phyloP scores from a whole-genome alignment of 2,329 filamentous ascomycete species.

The Biscogniauxia marginata region DNA sequence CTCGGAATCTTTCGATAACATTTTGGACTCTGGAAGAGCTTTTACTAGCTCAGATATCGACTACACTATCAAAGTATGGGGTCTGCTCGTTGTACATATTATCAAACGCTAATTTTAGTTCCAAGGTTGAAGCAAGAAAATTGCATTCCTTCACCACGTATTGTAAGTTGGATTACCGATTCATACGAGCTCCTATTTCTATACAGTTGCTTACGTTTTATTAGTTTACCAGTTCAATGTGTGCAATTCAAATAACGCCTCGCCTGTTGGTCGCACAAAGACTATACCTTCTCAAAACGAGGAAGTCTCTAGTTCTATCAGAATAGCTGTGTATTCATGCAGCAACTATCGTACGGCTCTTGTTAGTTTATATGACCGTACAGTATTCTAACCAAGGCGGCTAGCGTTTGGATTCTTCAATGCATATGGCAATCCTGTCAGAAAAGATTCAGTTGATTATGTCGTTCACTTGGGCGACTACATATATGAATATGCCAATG shows the following conservation, averaged over 20 bases:
- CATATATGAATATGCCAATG: constrained; percentile 39
- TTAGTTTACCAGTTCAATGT: constrained; percentile 66
- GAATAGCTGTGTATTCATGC: constrained; percentile 70
- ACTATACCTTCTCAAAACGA: constrained; percentile 60
- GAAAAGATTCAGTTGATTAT: constrained; percentile 60
- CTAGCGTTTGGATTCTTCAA: constrained; percentile 58
- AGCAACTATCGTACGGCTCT: constrained; percentile 57
- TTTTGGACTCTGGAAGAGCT: constrained; percentile 56
- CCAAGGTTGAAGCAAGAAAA: constrained; percentile 61
- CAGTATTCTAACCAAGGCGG: constrained; percentile 2
- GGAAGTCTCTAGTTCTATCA: constrained; percentile 53
- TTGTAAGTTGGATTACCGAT: not conserved
- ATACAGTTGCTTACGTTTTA: not conserved
- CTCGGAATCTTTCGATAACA: constrained; percentile 39
- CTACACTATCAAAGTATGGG: constrained; percentile 65
- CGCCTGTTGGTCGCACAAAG: constrained; percentile 66
- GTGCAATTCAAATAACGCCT: constrained; percentile 61
- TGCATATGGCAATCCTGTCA: constrained; percentile 55
- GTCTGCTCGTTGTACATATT: not conserved
- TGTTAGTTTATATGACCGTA: not conserved
- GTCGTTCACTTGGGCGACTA: constrained; percentile 60
- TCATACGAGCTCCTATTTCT: not conserved
- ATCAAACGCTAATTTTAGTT: constrained; percentile 6
- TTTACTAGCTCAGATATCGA: constrained; percentile 73
- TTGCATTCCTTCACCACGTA: constrained; percentile 64